Evolutionary conservation across 2,329 filamentous ascomycete genomes (phyloP), one percentile per base, ranked within the genome.

Genomic region (Sclerotinia borealis): DNA sequence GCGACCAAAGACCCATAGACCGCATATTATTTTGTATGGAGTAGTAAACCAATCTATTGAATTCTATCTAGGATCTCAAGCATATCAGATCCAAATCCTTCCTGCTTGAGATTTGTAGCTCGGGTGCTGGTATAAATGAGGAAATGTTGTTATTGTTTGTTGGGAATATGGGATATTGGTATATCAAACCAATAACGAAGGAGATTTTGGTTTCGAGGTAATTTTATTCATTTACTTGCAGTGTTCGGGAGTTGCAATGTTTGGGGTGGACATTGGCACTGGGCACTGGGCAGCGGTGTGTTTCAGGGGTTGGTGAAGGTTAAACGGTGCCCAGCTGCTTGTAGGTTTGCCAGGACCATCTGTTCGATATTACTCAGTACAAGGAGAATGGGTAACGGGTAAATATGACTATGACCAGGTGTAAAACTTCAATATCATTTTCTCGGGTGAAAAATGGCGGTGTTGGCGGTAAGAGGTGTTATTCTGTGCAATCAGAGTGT

Each of bases 1-100:
- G 39, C 29, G 25, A 34, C 39, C 54, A 58, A 58, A 58, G 54
- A 47, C 9, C 9, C 54, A 58, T 29, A 47, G 39, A 58, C 54
- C 54, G 47, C 54, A 58, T 58, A 58, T 58, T 45, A 34, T 34
- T 25, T 47, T 58, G 54, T 58, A 58, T 58, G 39, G 54, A 45
- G 54, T 56, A 56, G 45, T 45, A 31, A 25, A 36, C 45, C 29
- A 58, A 45, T 58, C 39, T 45, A 58, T 58, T 45, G 39, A 58
- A 58, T 19, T 34, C 45, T 29, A 22, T 29, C 39, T 45, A 36
- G 54, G 5, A 22, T 58, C 10, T 56, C 29, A 34, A 58, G 54
- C 54, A 43, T 39, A 56, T 45, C 37, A 56, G n/a, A 34, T 58
- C 39, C 29, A 45, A 34, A 34, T 25, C 29, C 25, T 45, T 58